Percentiles rank a stretch among this genome's conserved stretches.
These are phyloP conservation scores for Fusarium goolgardi DNA, from an alignment of 2,329 filamentous ascomycete species.

Conservation along the genomic window DNA sequence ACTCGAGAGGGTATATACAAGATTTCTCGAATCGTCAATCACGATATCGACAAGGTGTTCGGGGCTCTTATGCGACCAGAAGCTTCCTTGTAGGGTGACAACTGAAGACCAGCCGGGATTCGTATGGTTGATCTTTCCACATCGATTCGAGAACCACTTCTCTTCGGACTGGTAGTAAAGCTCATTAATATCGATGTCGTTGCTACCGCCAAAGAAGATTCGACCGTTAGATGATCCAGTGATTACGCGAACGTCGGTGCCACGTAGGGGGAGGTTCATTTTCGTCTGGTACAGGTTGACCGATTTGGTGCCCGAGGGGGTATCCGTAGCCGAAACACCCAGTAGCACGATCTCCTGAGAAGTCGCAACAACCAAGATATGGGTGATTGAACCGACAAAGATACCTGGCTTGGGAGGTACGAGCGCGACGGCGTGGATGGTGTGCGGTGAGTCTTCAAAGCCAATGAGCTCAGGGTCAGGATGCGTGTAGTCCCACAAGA, in stretches of 20 bases:
- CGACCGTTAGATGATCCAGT: slow-evolving; percentile 85
- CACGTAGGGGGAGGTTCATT: slow-evolving; percentile 82
- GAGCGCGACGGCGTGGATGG: slow-evolving; percentile 90
- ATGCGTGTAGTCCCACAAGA: slow-evolving; percentile 97
- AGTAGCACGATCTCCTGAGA: slow-evolving; percentile 85
- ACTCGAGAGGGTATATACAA: slow-evolving; percentile 92
- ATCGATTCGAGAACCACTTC: slow-evolving; percentile 92
- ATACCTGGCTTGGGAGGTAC: slow-evolving; percentile 87
- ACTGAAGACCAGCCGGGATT: slow-evolving; percentile 76
- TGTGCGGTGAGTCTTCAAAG: slow-evolving; percentile 88
- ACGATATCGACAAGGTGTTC: slow-evolving; percentile 83
- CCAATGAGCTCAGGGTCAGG: slow-evolving; percentile 92
- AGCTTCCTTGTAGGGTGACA: slow-evolving; percentile 61
- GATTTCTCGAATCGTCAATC: slow-evolving; percentile 86
- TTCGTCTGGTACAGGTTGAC: slow-evolving; percentile 89
- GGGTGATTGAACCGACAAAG: slow-evolving; percentile 85
- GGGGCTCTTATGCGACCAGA: slow-evolving; percentile 63
- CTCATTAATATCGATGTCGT: slow-evolving; percentile 90
- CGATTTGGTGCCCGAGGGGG: slow-evolving; percentile 74
- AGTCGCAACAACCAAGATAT: slow-evolving; percentile 90
- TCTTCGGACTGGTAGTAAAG: slow-evolving; percentile 97
- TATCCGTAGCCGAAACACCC: slow-evolving; percentile 78
- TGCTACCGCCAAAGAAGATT: slow-evolving; percentile 89
- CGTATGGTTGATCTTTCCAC: slow-evolving; percentile 89
- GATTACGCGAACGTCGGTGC: slow-evolving; percentile 81